These are phyloP conservation scores for Macrocybe gigantea DNA, from an alignment of 768 basidiomycete species.

Conservation along the genomic window DNA sequence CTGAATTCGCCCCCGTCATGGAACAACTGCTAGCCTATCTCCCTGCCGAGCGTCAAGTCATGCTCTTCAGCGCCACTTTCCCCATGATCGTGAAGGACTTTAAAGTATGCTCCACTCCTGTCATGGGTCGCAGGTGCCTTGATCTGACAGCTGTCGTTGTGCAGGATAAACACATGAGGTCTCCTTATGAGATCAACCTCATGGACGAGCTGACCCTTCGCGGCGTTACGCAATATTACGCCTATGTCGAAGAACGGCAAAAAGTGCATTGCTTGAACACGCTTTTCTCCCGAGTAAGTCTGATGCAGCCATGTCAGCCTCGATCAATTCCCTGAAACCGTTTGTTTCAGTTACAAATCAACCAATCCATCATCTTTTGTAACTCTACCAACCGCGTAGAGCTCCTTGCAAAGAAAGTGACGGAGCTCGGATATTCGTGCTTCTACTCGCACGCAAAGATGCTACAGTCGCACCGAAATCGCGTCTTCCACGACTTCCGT, in stretches of 20 bases:
- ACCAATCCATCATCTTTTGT: conserved; percentile 99
- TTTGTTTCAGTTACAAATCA: conserved; percentile 86
- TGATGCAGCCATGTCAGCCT: neutral
- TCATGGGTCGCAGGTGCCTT: too few relatives aligned
- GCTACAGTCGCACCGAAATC: conserved; percentile 97
- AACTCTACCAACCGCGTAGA: conserved; percentile 99
- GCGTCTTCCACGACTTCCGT: conserved; percentile 99
- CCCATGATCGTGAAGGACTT: conserved; percentile 99
- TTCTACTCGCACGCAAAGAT: conserved; percentile 99
- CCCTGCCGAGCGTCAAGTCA: conserved; percentile 85
- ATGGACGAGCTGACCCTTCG: conserved; percentile 99
- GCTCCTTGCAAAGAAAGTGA: conserved; percentile 98
- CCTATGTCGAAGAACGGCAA: conserved; percentile 98
- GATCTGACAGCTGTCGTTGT: conserved; percentile 4
- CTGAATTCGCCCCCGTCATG: conserved; percentile 98
- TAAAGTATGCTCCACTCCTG: conserved; percentile 51
- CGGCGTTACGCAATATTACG: conserved; percentile 99
- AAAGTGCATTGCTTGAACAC: conserved; percentile 99
- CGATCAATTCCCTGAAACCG: neutral
- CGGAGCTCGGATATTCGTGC: conserved; percentile 98
- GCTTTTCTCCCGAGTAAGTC: conserved; percentile 88
- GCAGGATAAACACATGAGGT: conserved; percentile 93
- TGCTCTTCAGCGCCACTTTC: conserved; percentile 99
- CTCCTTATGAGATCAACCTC: conserved; percentile 96
- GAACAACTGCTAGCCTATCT: conserved; percentile 89